Percentiles rank a stretch among this genome's conserved stretches.
phyloP scores from a whole-genome alignment of 176 grass and related monocot species.

The Avena insularis region DNA sequence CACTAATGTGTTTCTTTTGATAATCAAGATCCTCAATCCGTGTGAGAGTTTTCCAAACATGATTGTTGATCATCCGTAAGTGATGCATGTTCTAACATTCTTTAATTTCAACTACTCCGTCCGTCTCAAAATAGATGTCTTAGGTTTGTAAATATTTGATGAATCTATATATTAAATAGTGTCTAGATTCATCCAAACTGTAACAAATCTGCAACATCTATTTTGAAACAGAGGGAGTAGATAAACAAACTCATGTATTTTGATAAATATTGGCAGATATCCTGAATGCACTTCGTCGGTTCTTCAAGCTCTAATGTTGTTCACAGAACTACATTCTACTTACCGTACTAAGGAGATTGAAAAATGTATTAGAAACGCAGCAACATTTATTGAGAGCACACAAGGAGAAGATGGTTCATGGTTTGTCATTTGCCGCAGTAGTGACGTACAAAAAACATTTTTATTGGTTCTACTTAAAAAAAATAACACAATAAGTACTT shows the following conservation, averaged over 20 bases:
- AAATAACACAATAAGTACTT: conserved; percentile 6
- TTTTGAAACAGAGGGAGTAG: neutral
- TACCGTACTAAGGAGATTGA: conserved; percentile 54
- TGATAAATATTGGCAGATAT: conserved; percentile 38
- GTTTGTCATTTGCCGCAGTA: conserved; percentile 22
- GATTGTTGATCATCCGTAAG: conserved; percentile 44
- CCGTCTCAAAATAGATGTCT: too few species aligned
- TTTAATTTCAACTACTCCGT: neutral
- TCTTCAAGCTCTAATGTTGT: conserved; percentile 53
- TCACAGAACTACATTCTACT: conserved; percentile 44
- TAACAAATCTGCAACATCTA: too few species aligned
- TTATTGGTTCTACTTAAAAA: neutral
- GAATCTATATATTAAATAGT: too few species aligned
- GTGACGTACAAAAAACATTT: neutral
- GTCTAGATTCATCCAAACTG: too few species aligned
- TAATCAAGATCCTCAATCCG: conserved; percentile 38
- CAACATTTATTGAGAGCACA: conserved; percentile 47
- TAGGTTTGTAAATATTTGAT: too few species aligned
- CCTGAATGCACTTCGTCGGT: conserved; percentile 58
- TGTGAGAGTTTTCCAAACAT: conserved; percentile 47
- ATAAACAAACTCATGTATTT: neutral
- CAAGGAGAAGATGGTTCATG: conserved; percentile 57
- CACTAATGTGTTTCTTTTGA: neutral
- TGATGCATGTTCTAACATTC: neutral
- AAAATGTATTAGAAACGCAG: conserved; percentile 36